Base-by-base conservation (phyloP, 2,329 filamentous ascomycete species). In the Incumbomyces lentus region DNA sequence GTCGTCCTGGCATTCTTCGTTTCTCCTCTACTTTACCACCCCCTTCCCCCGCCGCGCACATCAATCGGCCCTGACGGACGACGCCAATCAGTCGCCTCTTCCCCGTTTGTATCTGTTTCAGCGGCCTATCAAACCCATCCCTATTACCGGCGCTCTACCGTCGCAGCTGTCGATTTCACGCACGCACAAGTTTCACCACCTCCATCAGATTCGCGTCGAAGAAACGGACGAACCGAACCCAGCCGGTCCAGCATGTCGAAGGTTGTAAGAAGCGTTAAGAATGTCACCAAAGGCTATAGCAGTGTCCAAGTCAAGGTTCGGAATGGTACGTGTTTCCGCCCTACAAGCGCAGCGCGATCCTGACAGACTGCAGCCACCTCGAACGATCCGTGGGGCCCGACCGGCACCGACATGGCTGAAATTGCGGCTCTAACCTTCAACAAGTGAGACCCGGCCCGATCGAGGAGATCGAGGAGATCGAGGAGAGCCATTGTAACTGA, bases 281-380 rank as follows among this genome's bases (percentile, higher is more conserved):
- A 96, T 75, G 90, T 98, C 68, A 96, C 92, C 67, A 98, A 96
- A 73, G 92, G 92, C 59, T 98, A 98, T 66, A 95, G 90, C 31
- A 82, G 78, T 56, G 87, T 93, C 60, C 90, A 98, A 75, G 86
- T 96, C 67, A 96, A 96, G 74, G 92, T 98, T 67, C 82, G 89
- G 72, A 90, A 95, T 86, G 88, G 88, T 94, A 71, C 55, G 81
- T 69, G 46, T 33, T 5, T 29, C 8, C 12, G 7, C 16, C 12
- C 17, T 10, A 2, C 14, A 14, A n/a, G 14, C 17, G 35, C 14
- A 13, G 16, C 16, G 17, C 36, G 17, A 40, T 48, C 43, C 49
- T 41, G 37, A 49, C 50, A 40, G 46, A 48, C 52, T 34, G 43
- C 64, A 96, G 92, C 92, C 53, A 98, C 92, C 52, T 96, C 89